A percentile compares a stretch with the other conserved stretches of the same genome.
phyloP scores from a whole-genome alignment of 495 filamentous ascomycete species.

The Pyrenula massariospora region DNA sequence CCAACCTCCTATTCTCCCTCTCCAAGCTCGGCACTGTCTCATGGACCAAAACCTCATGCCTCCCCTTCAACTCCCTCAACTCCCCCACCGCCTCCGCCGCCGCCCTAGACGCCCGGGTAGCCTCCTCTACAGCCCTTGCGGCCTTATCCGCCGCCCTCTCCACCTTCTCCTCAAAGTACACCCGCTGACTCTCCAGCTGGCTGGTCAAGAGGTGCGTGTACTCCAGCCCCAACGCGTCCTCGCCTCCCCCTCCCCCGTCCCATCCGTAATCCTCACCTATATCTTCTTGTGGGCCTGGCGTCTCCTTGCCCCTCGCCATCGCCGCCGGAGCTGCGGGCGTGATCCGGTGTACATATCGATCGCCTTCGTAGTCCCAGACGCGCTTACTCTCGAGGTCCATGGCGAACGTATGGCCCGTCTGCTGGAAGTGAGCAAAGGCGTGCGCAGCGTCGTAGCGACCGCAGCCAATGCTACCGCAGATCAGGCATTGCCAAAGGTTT shows the following conservation, averaged over 20 bases:
- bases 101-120: constrained; percentile 46
- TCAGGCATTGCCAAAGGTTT: constrained; percentile 90
- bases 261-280: constrained; percentile 26
- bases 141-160: constrained; percentile 89
- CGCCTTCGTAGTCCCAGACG: constrained; percentile 94
- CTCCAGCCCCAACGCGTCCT: constrained; percentile 78
- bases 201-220: constrained; percentile 87
- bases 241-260: constrained; percentile 28
- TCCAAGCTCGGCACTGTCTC: constrained; percentile 57
- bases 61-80: constrained; percentile 39
- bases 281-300: constrained; percentile 50
- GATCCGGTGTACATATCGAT: constrained; percentile 90
- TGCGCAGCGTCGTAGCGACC: constrained; percentile 90
- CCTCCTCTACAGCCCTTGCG: constrained; percentile 52
- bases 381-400: constrained; percentile 88
- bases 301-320: constrained; percentile 53
- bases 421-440: constrained; percentile 87
- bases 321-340: constrained; percentile 87
- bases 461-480: constrained; percentile 88
- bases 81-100: constrained; percentile 37
- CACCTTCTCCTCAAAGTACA: constrained; percentile 90
- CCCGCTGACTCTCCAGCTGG: constrained; percentile 82
- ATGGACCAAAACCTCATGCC: constrained; percentile 41
- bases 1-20: constrained; percentile 54
- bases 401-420: constrained; percentile 77